Conservation (phyloP, 176 grass and related monocot genomes). For the Oryza brachyantha region DNA sequence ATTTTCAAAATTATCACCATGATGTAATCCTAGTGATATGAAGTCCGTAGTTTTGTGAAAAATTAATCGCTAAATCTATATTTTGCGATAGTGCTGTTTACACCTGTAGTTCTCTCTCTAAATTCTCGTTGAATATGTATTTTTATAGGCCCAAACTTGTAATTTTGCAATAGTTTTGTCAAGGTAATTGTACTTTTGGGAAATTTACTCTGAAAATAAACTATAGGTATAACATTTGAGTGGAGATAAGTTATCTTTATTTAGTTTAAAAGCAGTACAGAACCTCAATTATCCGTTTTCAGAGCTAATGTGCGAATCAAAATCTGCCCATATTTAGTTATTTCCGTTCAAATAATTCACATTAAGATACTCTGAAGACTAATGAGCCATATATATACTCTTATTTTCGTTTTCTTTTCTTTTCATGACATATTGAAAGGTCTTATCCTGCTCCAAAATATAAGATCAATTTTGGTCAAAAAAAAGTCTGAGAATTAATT, state of each 20-base stretch:
- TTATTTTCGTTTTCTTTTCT: background rate
- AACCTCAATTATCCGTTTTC: background rate
- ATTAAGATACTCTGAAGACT: background rate
- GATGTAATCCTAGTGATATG: too few relatives aligned
- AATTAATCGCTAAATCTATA: too few relatives aligned
- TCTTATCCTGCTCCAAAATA: background rate
- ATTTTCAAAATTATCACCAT: too few relatives aligned
- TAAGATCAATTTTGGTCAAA: too few relatives aligned
- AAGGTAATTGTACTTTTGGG: background rate
- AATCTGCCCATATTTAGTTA: background rate
- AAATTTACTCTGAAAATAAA: background rate
- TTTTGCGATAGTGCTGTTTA: too few relatives aligned
- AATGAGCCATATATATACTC: background rate
- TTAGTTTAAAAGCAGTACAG: background rate
- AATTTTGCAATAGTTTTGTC: background rate
- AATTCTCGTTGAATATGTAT: too few relatives aligned
- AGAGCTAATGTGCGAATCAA: background rate
- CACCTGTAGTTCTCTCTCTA: too few relatives aligned
- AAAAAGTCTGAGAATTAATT: too few relatives aligned
- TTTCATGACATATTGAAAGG: background rate
- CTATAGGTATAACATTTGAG: background rate
- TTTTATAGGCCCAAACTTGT: background rate
- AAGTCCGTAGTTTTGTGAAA: too few relatives aligned
- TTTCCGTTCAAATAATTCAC: background rate
- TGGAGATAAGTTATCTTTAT: background rate